phyloP scores from a whole-genome alignment of 176 grass and related monocot genomes.

The Triticum turgidum region DNA sequence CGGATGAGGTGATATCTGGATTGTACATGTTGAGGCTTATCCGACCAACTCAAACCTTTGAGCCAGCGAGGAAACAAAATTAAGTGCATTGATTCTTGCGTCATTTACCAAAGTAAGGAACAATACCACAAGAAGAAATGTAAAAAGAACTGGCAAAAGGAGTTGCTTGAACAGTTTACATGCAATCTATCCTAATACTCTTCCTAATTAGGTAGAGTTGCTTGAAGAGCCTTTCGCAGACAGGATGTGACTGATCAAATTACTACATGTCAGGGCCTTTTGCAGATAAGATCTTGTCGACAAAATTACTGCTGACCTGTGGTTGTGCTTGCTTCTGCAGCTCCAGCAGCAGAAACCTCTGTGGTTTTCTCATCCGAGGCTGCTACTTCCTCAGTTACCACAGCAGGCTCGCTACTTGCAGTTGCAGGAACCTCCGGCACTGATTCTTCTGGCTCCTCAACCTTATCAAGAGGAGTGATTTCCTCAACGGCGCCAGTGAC shows the following conservation, averaged over 20 bases:
- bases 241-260: slow-evolving; percentile 26
- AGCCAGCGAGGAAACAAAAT: slow-evolving; percentile 10
- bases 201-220: slow-evolving; percentile 28
- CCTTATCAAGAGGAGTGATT: slow-evolving; percentile 8
- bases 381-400: slow-evolving; percentile 19
- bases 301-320: slow-evolving; percentile 65
- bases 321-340: slow-evolving; percentile 41
- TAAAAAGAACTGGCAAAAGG: slow-evolving; percentile 24
- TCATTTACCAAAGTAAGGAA: slow-evolving; percentile 2
- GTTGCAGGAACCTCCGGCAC: slow-evolving; percentile 42
- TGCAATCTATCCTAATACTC: slow-evolving; percentile 38
- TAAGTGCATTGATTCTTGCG: slow-evolving; percentile 23
- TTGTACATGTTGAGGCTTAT: no score
- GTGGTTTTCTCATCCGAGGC: slow-evolving; percentile 26
- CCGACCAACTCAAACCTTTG: slow-evolving; percentile 6
- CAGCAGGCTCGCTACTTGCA: slow-evolving; percentile 26
- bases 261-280: slow-evolving; percentile 39
- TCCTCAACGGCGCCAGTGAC: neutral
- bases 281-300: slow-evolving; percentile 24
- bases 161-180: slow-evolving; percentile 34
- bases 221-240: slow-evolving; percentile 36
- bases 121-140: slow-evolving; percentile 21
- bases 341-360: slow-evolving; percentile 42
- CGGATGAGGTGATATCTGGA: slow-evolving; percentile 8
- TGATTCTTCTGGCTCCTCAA: slow-evolving; percentile 29